Evolutionary conservation across 163 green algal species (phyloP), one percentile per base, ranked within the genome.

Genomic region (Chloromonas sp.): DNA sequence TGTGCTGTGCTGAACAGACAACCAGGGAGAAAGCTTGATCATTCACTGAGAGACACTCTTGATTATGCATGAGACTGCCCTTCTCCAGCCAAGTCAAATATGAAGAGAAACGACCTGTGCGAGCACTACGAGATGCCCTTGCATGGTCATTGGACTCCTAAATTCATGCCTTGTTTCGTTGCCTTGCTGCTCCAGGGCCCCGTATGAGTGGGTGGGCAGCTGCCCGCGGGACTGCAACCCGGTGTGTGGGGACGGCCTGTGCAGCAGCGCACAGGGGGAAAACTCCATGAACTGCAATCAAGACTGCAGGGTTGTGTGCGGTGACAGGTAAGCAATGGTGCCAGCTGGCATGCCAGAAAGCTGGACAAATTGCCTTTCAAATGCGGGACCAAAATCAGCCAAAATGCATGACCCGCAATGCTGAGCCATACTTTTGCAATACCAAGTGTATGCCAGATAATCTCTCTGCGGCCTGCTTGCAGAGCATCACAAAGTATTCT

Each of bases 191-290:
- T n/a, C 14, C 14, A 70, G 2, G 60, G 15, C n/a, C 1, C 58
- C n/a, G 36, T 3, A 59, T 15, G 81, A 58, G 58, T 70, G 8
- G 57, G 62, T 61, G 1, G 3, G 14, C n/a, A 62, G 14, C 2
- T 84, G 81, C 81, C 8, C 3, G 8, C n/a, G 81, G 60, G 81
- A 85, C 85, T 87, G 85, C 85, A 57, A 81, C 2, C 59, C 85
- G 1, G n/a, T 71, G 81, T 87, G 85, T 61, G 85, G 85, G 14
- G 85, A 87, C 58, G 60, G 71, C 36, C 36, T 60, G 14, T 86
- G 83, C 60, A 57, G 57, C n/a, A 61, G 3, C n/a, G 11, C 15
- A 2, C n/a, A 3, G 1, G 77, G n/a, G 2, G 77, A 81, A 57
- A 15, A n/a, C n/a, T n/a, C 77, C 1, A n/a, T 60, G 77, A 36